phyloP scores from a whole-genome alignment of 352 stramenopile species.

The Stramenopiles sp. region DNA sequence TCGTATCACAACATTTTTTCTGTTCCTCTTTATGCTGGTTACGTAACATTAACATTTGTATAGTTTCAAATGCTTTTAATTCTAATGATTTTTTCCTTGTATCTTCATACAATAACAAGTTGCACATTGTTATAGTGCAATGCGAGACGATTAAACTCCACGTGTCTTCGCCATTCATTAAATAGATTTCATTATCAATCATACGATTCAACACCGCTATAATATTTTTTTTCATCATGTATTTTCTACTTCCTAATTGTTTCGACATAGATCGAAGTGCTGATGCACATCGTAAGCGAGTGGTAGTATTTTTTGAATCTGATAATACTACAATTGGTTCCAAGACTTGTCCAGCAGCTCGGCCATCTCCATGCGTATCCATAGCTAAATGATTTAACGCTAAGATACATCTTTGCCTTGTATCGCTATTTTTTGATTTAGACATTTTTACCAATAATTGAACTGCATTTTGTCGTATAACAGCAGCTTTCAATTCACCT shows the following conservation, averaged over 20 bases:
- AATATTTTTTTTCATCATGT: slow-evolving; percentile 1
- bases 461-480: slow-evolving; percentile 1
- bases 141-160: background rate
- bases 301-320: background rate
- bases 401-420: background rate
- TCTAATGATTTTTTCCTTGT: background rate
- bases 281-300: background rate
- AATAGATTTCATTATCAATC: slow-evolving; percentile 2
- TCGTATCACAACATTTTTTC: background rate
- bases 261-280: background rate
- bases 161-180: background rate
- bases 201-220: background rate
- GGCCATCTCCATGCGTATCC: slow-evolving; percentile 3
- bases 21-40: background rate
- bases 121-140: slow-evolving; percentile 3
- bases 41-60: background rate
- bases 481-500: background rate
- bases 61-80: background rate
- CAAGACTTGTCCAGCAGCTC: background rate
- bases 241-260: background rate
- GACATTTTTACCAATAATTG: slow-evolving; percentile 1
- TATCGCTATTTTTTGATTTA: background rate
- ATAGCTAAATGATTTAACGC: slow-evolving; percentile 5
- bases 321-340: background rate
- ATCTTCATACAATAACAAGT: background rate